Percentiles rank a stretch among this genome's conserved stretches.
Evolutionary conservation across 768 basidiomycete species (phyloP).

Genomic region (Nevesoporus exiguus): DNA sequence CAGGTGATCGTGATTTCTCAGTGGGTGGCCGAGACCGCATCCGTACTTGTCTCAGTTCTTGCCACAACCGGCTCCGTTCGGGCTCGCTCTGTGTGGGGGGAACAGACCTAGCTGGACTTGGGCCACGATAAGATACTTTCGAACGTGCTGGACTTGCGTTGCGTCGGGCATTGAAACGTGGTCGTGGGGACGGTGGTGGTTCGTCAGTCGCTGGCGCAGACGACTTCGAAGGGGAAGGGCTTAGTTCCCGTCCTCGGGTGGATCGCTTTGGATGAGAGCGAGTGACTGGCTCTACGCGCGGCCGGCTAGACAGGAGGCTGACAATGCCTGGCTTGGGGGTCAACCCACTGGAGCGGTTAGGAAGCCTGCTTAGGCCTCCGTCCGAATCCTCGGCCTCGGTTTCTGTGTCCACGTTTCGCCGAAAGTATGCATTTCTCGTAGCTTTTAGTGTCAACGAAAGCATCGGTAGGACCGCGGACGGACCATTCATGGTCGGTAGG

Average conservation of each 20-base stretch:
- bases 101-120: conserved; percentile 28
- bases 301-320: conserved; percentile 37
- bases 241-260: conserved; percentile 28
- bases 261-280: conserved; percentile 28
- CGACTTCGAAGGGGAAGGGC: conserved; percentile 30
- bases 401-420: conserved; percentile 23
- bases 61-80: conserved; percentile 49
- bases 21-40: conserved; percentile 46
- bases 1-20: conserved; percentile 38
- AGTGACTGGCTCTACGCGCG: conserved; percentile 25
- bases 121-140: conserved; percentile 25
- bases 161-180: conserved; percentile 36
- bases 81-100: conserved; percentile 35
- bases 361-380: conserved; percentile 23
- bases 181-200: conserved; percentile 28
- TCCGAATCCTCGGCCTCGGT: conserved; percentile 34
- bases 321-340: conserved; percentile 33
- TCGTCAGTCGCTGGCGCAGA: conserved; percentile 23
- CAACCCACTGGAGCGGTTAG: conserved; percentile 26
- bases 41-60: conserved; percentile 50
- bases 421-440: conserved; percentile 31
- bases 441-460: conserved; percentile 26
- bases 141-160: conserved; percentile 39
- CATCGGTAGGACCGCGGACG: conserved; percentile 26
- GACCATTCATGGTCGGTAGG: conserved; percentile 55